Base-by-base conservation (phyloP, 805 yeast species). In the Saturnispora dispora region DNA sequence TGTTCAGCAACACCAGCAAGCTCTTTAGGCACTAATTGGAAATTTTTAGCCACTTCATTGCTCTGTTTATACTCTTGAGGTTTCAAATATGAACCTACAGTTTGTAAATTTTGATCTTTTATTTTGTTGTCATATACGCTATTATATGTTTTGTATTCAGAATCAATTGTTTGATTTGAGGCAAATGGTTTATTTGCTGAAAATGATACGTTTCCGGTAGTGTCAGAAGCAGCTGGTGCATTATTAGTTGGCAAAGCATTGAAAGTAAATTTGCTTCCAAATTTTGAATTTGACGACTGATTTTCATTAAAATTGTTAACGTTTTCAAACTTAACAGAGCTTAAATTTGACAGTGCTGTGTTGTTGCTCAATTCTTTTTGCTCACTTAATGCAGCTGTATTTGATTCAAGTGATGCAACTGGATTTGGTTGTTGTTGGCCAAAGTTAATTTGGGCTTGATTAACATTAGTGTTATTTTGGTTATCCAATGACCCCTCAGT, bases 401-500 rank as follows among this genome's bases (percentile, higher is more conserved):
- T 11, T 18, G 41, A 37, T 18, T 20, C 15, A 8, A 37, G 17
- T 17, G 41, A 10, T 18, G 23, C 1, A 2, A 8, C 10, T 8
- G 22, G 4, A 37, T 5, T 37, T 18, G 41, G 2, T 17, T 37
- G 23, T 37, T 37, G 41, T 37, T 17, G 39, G 13, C 9, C 41
- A 37, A 18, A 11, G 10, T 18, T 37, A 9, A 37, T n/a, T 11
- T 18, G 41, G 5, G 41, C 13, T 27, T 25, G 36, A 25, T 28
- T 39, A 11, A 5, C 17, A 15, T 9, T 27, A 23, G 23, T 20
- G 9, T 20, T 13, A 36, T 37, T 39, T 11, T 35, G 11, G n/a
- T 35, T 37, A 11, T 40, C 30, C 44, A 39, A 39, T 30, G 37
- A 25, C 45, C 17, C 45, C 45, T 15, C 45, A 47, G 44, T 37